Conservation (phyloP, 495 filamentous ascomycete species). For the Daldinia decipiens region DNA sequence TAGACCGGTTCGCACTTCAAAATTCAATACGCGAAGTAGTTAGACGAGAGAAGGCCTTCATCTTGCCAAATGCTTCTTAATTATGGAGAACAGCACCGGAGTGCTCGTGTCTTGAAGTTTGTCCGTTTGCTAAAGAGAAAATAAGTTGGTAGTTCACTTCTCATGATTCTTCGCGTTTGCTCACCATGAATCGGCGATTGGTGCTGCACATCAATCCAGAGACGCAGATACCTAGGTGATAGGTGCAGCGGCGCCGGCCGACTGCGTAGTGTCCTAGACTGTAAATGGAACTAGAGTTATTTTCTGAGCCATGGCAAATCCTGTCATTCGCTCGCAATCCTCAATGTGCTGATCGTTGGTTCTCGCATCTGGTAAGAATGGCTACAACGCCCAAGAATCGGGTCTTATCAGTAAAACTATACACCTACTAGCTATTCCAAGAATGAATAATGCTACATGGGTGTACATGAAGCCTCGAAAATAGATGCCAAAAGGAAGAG, state of each 20-base stretch:
- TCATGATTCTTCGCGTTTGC: not conserved
- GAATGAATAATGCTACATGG: not conserved
- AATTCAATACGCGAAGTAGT: not conserved
- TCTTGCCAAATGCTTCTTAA: not conserved
- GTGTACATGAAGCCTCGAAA: not conserved
- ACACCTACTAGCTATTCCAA: not conserved
- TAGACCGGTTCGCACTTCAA: not conserved
- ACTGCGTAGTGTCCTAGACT: slow-evolving; percentile 12
- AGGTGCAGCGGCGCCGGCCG: slow-evolving; percentile 34
- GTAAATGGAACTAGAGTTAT: slow-evolving; percentile 9
- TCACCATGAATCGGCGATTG: slow-evolving; percentile 5
- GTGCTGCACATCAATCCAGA: slow-evolving; percentile 1
- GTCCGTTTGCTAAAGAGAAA: not conserved
- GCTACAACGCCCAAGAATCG: slow-evolving; percentile 1
- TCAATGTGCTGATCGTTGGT: not conserved
- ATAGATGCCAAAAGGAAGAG: not conserved
- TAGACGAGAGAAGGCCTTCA: not conserved
- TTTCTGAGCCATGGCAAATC: slow-evolving; percentile 3
- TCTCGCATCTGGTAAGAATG: slow-evolving; percentile 4
- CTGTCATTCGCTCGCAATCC: slow-evolving; percentile 17
- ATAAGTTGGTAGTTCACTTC: not conserved
- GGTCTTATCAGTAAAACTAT: slow-evolving; percentile 10
- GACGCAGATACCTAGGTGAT: too few species aligned
- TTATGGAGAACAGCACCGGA: not conserved
- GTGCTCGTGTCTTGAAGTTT: not conserved